Evolutionary conservation across 2,329 filamentous ascomycete genomes (phyloP), one percentile per base, ranked within the genome.

Genomic region (Calonectria pseudoreteaudii): DNA sequence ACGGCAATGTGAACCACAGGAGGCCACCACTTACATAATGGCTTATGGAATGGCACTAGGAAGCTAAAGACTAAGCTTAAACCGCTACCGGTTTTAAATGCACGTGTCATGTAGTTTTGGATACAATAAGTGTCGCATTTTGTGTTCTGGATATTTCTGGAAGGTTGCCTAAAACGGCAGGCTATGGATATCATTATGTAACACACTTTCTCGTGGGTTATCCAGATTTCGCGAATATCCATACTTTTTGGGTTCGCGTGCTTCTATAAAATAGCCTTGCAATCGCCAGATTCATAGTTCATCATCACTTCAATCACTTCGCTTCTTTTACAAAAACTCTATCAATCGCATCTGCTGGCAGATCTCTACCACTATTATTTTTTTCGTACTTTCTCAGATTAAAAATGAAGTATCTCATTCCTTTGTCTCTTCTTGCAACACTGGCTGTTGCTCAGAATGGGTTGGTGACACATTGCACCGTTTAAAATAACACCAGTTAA

Each of bases 331-430:
- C 9, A 11, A 49, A 14, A n/a, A n/a, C n/a, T 26, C 4, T 10
- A 47, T 49, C n/a, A 30, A 65, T 49, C 49, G n/a, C 18, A 49
- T 47, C 60, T 65, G 60, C 60, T 65, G 60, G 60, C 60, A 65
- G 60, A 47, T n/a, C 16, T 64, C 23, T 28, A 64, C 34, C 13
- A 20, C 30, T 28, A 20, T 41, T 20, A 18, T 64, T 64, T 30
- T 65, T 13, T n/a, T 44, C 7, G 26, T 20, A 20, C 47, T 64
- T 30, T n/a, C 28, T 31, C 10, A 11, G 5, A 10, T 14, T 34
- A 11, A 49, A 65, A 44, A 65, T 65, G 60, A 65, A 65, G 60
- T 49, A 65, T 8, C n/a, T 65, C 23, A 41, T 65, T 31, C 38
- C 60, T 14, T 30, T 65, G 38, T 49, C 60, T 34, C 20, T 65